Conservation (phyloP, 805 yeast species). For the Ogataea glucozyma region DNA sequence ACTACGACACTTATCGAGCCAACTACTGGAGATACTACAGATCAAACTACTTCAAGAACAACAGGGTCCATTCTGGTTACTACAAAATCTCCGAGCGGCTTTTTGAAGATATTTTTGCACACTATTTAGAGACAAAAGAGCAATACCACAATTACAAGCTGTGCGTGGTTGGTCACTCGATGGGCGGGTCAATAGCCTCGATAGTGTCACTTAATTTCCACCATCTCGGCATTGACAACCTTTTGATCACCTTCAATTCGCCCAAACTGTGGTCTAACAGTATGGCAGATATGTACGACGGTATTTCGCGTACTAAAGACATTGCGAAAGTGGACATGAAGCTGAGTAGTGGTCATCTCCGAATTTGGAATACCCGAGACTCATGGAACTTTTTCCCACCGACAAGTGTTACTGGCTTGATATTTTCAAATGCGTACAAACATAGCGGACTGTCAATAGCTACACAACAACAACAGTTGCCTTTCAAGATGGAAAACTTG, state of each 20-base stretch:
- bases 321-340: constrained; percentile 13
- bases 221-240: constrained; percentile 17
- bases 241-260: constrained; percentile 22
- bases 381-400: constrained; percentile 27
- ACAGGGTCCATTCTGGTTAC: constrained; percentile 25
- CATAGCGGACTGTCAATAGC: constrained; percentile 27
- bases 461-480: constrained; percentile 19
- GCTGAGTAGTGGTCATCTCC: constrained; percentile 20
- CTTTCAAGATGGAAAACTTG: constrained; percentile 14
- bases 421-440: constrained; percentile 18
- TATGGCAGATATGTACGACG: constrained; percentile 23
- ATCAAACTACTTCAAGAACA: constrained; percentile 15
- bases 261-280: constrained; percentile 25
- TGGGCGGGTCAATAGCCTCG: constrained; percentile 28
- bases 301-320: constrained; percentile 16
- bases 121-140: constrained; percentile 13
- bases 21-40: constrained; percentile 24
- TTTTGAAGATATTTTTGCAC: constrained; percentile 22
- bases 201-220: constrained; percentile 21
- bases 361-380: constrained; percentile 28
- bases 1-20: constrained; percentile 11
- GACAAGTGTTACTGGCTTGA: constrained; percentile 12
- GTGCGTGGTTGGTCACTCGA: constrained; percentile 23
- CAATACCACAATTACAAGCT: constrained; percentile 19
- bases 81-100: constrained; percentile 21